phyloP scores from a whole-genome alignment of 768 basidiomycete species.

The Mycena vulgaris region DNA sequence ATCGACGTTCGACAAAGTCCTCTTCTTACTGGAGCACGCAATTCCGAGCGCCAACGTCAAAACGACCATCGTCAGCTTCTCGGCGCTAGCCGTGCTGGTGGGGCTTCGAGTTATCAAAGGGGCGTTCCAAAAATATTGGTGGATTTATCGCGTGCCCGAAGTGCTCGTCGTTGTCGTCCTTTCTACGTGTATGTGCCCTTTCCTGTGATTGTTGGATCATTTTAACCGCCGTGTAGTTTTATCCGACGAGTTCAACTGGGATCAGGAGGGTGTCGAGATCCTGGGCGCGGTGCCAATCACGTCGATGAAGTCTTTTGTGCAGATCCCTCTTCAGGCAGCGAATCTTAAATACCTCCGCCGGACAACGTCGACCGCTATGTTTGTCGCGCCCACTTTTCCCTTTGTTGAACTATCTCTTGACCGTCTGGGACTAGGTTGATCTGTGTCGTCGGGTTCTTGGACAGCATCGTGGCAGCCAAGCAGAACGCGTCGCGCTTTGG shows the following conservation, averaged over 20 bases:
- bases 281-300: conserved; percentile 82
- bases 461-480: conserved; percentile 96
- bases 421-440: conserved; percentile 66
- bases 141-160: conserved; percentile 89
- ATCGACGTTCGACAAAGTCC: conserved; percentile 81
- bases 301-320: conserved; percentile 74
- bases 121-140: conserved; percentile 72
- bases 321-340: conserved; percentile 76
- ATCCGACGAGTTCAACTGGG: conserved; percentile 81
- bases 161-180: conserved; percentile 89
- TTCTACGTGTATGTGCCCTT: conserved; percentile 76
- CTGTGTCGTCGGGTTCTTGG: conserved; percentile 91
- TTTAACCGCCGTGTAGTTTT: conserved; percentile 65
- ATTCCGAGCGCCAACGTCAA: conserved; percentile 70
- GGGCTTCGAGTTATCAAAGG: conserved; percentile 71
- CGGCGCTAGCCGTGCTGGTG: conserved; percentile 77
- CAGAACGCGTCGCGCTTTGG: conserved; percentile 90
- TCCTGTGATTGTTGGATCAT: neutral
- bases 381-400: conserved; percentile 73
- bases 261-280: conserved; percentile 84
- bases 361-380: conserved; percentile 79
- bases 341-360: conserved; percentile 77
- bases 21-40: conserved; percentile 78
- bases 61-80: conserved; percentile 84
- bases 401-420: conserved; percentile 7